Percentiles rank a stretch among this genome's conserved stretches.
These are phyloP conservation scores for Amanita fuliginea DNA, from an alignment of 768 basidiomycete genomes.

Conservation along the genomic window DNA sequence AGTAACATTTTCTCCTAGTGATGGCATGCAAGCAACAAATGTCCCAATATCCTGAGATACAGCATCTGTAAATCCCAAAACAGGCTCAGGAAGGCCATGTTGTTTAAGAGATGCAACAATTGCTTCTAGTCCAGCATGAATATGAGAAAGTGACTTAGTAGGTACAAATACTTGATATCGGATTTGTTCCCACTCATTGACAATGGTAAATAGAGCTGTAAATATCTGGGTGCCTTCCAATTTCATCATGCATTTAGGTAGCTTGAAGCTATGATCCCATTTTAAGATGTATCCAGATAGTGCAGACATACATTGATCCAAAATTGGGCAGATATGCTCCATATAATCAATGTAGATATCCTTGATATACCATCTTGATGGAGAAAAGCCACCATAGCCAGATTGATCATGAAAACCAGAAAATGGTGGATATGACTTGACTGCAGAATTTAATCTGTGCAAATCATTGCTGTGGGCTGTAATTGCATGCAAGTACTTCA, in stretches of 20 bases:
- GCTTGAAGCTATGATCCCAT: conserved; percentile 11
- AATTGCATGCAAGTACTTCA: conserved; percentile 8
- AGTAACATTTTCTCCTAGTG: conserved; percentile 7
- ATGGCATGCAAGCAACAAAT: conserved; percentile 11
- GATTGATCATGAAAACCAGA: conserved; percentile 7
- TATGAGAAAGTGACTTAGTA: conserved; percentile 10
- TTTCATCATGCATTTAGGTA: conserved; percentile 9
- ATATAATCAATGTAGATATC: conserved; percentile 11
- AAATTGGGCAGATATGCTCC: conserved; percentile 7
- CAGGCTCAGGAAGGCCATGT: conserved; percentile 7
- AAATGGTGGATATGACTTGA: conserved; percentile 6
- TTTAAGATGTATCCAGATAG: conserved; percentile 7
- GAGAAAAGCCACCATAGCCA: conserved; percentile 9
- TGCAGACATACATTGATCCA: conserved; percentile 11
- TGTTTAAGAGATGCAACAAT: conserved; percentile 4
- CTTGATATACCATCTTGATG: conserved; percentile 9
- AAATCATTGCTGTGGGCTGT: not conserved
- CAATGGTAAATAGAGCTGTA: conserved; percentile 8
- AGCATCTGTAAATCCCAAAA: conserved; percentile 9
- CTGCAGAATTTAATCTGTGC: not conserved
- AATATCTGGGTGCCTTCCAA: conserved; percentile 7
- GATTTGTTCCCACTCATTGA: conserved; percentile 12
- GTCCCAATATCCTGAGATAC: conserved; percentile 7
- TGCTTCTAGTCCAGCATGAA: conserved; percentile 5
- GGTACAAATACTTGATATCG: conserved; percentile 4